Evolutionary conservation across 2,329 filamentous ascomycete genomes (phyloP).

Genomic region (Orbilia quercus): DNA sequence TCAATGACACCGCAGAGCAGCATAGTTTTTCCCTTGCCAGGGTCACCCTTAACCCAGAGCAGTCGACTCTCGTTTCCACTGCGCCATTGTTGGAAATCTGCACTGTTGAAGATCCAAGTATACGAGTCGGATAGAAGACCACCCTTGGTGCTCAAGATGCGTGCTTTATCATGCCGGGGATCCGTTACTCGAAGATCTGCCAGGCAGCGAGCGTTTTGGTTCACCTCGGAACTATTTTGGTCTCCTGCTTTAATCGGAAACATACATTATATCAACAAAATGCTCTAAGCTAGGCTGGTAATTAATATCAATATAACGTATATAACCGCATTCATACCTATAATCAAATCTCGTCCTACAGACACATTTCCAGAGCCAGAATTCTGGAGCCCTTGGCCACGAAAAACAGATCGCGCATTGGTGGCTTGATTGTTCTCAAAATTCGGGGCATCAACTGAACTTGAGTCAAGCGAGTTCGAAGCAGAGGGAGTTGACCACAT

Average conservation of each 20-base stretch:
- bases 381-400: slow-evolving; percentile 15
- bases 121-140: slow-evolving; percentile 62
- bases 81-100: slow-evolving; percentile 60
- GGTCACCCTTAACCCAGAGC: slow-evolving; percentile 64
- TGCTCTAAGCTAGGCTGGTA: no score
- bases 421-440: background rate
- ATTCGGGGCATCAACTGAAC: no score
- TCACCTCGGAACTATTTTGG: no score
- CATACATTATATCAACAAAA: no score
- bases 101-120: slow-evolving; percentile 62
- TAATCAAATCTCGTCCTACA: slow-evolving; percentile 18
- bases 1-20: slow-evolving; percentile 64
- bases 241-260: no score
- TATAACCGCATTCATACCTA: no score
- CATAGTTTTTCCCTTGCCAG: slow-evolving; percentile 66
- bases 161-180: slow-evolving; percentile 62
- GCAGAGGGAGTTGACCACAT: no score
- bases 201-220: no score
- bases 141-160: slow-evolving; percentile 63
- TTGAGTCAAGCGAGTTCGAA: no score
- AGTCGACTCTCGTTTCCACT: slow-evolving; percentile 52
- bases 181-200: slow-evolving; percentile 60
- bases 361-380: slow-evolving; percentile 19
- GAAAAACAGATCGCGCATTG: slow-evolving; percentile 1
- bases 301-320: no score